These are phyloP conservation scores for Diphasiastrum complanatum DNA, from an alignment of 83 land plant species.

Conservation along the genomic window DNA sequence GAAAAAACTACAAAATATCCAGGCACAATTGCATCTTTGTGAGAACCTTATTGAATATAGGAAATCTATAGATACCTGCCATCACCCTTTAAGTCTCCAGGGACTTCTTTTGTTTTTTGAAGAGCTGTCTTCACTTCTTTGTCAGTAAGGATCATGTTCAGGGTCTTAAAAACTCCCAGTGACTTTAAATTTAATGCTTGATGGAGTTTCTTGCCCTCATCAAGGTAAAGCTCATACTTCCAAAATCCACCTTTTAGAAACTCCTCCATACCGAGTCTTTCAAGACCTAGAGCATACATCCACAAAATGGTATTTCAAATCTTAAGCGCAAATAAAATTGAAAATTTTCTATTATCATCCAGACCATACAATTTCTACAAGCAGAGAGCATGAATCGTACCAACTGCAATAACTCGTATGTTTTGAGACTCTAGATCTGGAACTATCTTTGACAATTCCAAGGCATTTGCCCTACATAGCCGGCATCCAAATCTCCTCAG, in stretches of 20 bases:
- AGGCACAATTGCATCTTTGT: no score
- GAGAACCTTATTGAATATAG: neutral
- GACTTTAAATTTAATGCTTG: slow-evolving; percentile 19
- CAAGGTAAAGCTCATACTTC: slow-evolving; percentile 33
- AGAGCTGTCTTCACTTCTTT: slow-evolving; percentile 13
- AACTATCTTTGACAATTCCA: slow-evolving; percentile 24
- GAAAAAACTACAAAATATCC: no score
- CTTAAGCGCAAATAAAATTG: neutral
- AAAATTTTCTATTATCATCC: neutral
- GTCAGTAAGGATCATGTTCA: slow-evolving; percentile 13
- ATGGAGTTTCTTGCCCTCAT: slow-evolving; percentile 30
- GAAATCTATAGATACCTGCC: slow-evolving; percentile 20
- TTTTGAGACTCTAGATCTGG: slow-evolving; percentile 24
- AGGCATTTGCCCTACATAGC: slow-evolving; percentile 25
- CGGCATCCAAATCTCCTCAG: slow-evolving; percentile 33
- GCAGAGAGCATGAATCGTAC: neutral
- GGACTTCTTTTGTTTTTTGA: slow-evolving; percentile 19
- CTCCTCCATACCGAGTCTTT: slow-evolving; percentile 32
- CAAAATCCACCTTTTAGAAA: slow-evolving; percentile 25
- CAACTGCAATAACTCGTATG: slow-evolving; percentile 24
- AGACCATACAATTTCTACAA: neutral
- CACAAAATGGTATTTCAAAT: no score
- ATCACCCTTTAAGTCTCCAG: slow-evolving; percentile 31
- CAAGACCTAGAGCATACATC: slow-evolving; percentile 15
- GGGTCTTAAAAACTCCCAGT: slow-evolving; percentile 16